These are phyloP conservation scores for Thamnidium elegans DNA, from an alignment of 192 early-diverging fungal genomes.

Conservation along the genomic window DNA sequence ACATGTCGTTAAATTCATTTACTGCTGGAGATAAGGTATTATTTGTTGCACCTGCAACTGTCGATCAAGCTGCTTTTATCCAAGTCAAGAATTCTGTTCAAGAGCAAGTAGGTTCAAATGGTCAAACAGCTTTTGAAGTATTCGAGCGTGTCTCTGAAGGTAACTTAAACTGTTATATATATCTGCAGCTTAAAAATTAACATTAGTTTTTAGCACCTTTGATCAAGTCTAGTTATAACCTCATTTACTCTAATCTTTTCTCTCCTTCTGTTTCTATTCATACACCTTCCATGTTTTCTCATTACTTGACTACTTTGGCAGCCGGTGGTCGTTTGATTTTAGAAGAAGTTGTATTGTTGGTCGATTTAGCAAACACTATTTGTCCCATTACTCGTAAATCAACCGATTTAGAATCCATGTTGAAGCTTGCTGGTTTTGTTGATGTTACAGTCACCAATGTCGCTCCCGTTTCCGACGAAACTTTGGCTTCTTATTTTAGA, in stretches of 20 bases:
- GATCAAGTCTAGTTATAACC: constrained; percentile 55
- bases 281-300: constrained; percentile 54
- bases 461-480: constrained; percentile 42
- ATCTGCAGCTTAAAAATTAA: neutral
- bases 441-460: constrained; percentile 47
- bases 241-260: constrained; percentile 55
- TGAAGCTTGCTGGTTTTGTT: constrained; percentile 86
- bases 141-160: constrained; percentile 70
- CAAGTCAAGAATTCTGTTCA: constrained; percentile 40
- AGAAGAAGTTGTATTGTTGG: constrained; percentile 64
- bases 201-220: constrained; percentile 43
- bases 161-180: constrained; percentile 12
- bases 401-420: constrained; percentile 59
- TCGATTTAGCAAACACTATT: constrained; percentile 37
- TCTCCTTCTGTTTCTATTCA: constrained; percentile 62
- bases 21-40: constrained; percentile 42
- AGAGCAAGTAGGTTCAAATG: constrained; percentile 47
- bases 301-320: constrained; percentile 60
- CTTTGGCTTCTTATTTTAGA: constrained; percentile 44
- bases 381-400: constrained; percentile 56
- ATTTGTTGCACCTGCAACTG: constrained; percentile 42
- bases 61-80: constrained; percentile 43
- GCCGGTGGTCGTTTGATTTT: constrained; percentile 68
- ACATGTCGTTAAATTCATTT: neutral
- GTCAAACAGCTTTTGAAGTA: constrained; percentile 80